Conservation (phyloP, 2,329 filamentous ascomycete genomes). For the Paecilomyces niveus region DNA sequence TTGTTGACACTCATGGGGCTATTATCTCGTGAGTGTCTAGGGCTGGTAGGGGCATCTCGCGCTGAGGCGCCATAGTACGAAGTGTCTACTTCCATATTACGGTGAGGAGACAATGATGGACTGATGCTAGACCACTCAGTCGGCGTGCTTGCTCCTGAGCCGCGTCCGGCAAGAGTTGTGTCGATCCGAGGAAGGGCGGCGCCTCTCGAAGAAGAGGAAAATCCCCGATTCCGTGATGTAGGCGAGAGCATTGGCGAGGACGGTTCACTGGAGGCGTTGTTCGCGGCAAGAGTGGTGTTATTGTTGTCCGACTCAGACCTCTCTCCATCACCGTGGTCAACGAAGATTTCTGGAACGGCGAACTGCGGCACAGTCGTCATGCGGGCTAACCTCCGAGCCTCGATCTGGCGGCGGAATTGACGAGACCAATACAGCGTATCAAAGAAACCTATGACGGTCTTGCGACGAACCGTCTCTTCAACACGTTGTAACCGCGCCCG, state of each 20-base stretch:
- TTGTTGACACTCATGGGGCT: conserved; percentile 68
- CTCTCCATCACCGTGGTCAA: conserved; percentile 59
- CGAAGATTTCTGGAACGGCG: conserved; percentile 80
- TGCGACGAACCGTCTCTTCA: conserved; percentile 85
- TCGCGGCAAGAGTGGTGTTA: background rate
- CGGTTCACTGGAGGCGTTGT: conserved; percentile 2
- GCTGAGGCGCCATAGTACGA: conserved; percentile 22
- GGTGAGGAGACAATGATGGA: conserved; percentile 29
- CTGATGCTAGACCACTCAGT: conserved; percentile 50
- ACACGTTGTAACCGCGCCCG: conserved; percentile 86
- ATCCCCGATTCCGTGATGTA: conserved; percentile 19
- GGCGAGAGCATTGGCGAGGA: conserved; percentile 24
- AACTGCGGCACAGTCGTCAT: conserved; percentile 74
- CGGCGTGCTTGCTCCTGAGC: conserved; percentile 28
- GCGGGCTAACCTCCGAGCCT: conserved; percentile 64
- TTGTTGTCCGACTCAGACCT: conserved; percentile 6
- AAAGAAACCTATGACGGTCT: conserved; percentile 90
- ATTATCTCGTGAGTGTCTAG: conserved; percentile 25
- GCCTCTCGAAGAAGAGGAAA: conserved; percentile 16
- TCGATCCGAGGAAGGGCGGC: conserved; percentile 43
- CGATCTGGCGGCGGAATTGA: conserved; percentile 68
- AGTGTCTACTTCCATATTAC: conserved; percentile 17
- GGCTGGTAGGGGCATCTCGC: conserved; percentile 20
- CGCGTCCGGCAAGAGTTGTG: conserved; percentile 33
- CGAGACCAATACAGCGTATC: conserved; percentile 85